These are phyloP conservation scores for Phytopythium boreale DNA, from an alignment of 352 stramenopile genomes.

Conservation along the genomic window DNA sequence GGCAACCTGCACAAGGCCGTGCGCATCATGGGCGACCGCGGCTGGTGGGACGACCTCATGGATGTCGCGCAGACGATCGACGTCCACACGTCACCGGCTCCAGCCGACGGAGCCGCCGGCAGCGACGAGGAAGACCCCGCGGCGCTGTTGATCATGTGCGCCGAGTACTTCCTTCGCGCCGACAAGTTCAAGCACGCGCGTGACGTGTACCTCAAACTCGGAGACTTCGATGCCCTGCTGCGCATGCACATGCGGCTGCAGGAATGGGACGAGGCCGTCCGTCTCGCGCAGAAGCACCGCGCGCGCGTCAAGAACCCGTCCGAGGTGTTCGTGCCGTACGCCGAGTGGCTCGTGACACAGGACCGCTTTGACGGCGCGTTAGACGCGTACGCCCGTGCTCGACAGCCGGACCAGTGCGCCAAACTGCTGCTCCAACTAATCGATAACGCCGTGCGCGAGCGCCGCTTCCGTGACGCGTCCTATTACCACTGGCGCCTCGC, in stretches of 20 bases:
- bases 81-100: slow-evolving; percentile 16
- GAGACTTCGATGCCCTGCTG: slow-evolving; percentile 83
- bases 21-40: slow-evolving; percentile 84
- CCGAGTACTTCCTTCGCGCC: slow-evolving; percentile 63
- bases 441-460: slow-evolving; percentile 84
- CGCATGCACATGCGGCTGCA: slow-evolving; percentile 88
- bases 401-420: slow-evolving; percentile 79
- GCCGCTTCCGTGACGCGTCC: slow-evolving; percentile 86
- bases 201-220: slow-evolving; percentile 80
- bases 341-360: slow-evolving; percentile 89
- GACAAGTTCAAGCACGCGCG: slow-evolving; percentile 76
- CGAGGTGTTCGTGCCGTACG: slow-evolving; percentile 92
- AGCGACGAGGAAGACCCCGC: slow-evolving; percentile 6
- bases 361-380: slow-evolving; percentile 93
- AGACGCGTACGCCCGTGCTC: slow-evolving; percentile 84
- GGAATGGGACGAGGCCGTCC: slow-evolving; percentile 92
- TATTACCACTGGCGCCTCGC: slow-evolving; percentile 94
- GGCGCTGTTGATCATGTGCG: slow-evolving; percentile 52
- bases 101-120: not conserved
- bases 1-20: slow-evolving; percentile 80
- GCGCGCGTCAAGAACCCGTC: slow-evolving; percentile 82
- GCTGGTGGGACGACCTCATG: slow-evolving; percentile 86
- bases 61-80: slow-evolving; percentile 70
- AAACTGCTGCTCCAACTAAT: slow-evolving; percentile 88
- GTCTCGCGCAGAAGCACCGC: slow-evolving; percentile 80